A percentile compares a stretch with the other conserved stretches of the same genome.
Evolutionary conservation across 108 stramenopile genomes (phyloP).

Genomic region (Nannochloropsis gaditana): DNA sequence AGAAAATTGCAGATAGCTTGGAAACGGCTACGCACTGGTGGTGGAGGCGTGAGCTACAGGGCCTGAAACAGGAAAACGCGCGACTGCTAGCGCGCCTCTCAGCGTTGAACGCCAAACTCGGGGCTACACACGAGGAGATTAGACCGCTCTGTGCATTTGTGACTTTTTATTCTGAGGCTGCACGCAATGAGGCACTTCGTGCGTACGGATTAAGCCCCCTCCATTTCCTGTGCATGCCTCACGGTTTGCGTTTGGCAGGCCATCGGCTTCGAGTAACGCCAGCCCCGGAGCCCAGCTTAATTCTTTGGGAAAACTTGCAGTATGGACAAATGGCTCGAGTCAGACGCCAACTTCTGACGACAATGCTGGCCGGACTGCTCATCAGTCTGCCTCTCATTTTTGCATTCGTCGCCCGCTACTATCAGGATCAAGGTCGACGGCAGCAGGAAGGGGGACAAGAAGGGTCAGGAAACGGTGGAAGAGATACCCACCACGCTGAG

Average conservation of each 20-base stretch:
- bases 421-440: slow-evolving; percentile 25
- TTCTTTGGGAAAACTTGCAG: slow-evolving; percentile 57
- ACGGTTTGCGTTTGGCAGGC: slow-evolving; percentile 26
- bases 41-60: background rate
- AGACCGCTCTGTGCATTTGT: slow-evolving; percentile 34
- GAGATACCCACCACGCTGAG: slow-evolving; percentile 34
- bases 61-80: slow-evolving; percentile 11
- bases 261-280: slow-evolving; percentile 32
- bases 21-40: background rate
- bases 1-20: background rate
- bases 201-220: slow-evolving; percentile 29
- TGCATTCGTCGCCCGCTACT: slow-evolving; percentile 41
- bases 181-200: background rate
- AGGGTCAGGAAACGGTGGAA: slow-evolving; percentile 12
- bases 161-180: slow-evolving; percentile 29
- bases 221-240: slow-evolving; percentile 27
- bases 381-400: slow-evolving; percentile 30
- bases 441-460: background rate
- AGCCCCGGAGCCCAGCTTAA: slow-evolving; percentile 56
- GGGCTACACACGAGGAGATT: background rate
- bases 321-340: slow-evolving; percentile 27
- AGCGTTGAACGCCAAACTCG: background rate
- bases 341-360: slow-evolving; percentile 32
- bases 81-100: background rate
- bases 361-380: slow-evolving; percentile 36